Evolutionary conservation across 2,329 filamentous ascomycete genomes (phyloP), one percentile per base, ranked within the genome.

Genomic region (Cladobotryum mycophilum): DNA sequence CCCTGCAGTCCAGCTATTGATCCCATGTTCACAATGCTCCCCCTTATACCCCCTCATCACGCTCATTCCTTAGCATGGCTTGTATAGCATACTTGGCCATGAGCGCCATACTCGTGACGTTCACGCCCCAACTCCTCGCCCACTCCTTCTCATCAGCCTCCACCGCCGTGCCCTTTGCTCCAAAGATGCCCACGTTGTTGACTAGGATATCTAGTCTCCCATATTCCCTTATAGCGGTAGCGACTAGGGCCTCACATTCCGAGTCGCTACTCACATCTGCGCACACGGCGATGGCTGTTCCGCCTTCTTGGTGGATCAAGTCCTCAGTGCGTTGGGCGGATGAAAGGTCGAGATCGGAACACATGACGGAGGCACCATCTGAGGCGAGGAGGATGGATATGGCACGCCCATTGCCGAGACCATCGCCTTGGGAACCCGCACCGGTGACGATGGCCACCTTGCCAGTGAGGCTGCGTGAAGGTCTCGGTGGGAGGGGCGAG

Each of bases 101-200:
- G 49, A 78, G 69, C 30, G 85, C 76, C 82, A 86, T 86, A 57
- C 77, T 82, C 4, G 74, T 75, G 4, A 86, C 79, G 58, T 86
- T 86, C 43, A 85, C 67, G 41, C 82, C 73, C 49, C 86, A 70
- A 0, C 76, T 73, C 46, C 70, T 71, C 0, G 75, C 70, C 80
- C 80, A 87, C 11, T 72, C 69, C 0, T 63, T 72, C 70, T 83
- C 76, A 57, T 85, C 79, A 1, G 85, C 76, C 0, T 81, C 76
- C 2, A 80, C 70, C 0, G 82, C 81, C 2, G 78, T 83, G 0
- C 84, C 84, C 1, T 66, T 50, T 0, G 81, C 75, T 0, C 84
- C 84, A 4, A 72, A 71, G 17, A 85, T 68, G 0, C 84, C 84
- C 2, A 86, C 83, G 50, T 80, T 81, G 59, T 86, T 86, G 35